Base-by-base conservation (phyloP, 2,329 filamentous ascomycete genomes). In the Beauveria sp. region DNA sequence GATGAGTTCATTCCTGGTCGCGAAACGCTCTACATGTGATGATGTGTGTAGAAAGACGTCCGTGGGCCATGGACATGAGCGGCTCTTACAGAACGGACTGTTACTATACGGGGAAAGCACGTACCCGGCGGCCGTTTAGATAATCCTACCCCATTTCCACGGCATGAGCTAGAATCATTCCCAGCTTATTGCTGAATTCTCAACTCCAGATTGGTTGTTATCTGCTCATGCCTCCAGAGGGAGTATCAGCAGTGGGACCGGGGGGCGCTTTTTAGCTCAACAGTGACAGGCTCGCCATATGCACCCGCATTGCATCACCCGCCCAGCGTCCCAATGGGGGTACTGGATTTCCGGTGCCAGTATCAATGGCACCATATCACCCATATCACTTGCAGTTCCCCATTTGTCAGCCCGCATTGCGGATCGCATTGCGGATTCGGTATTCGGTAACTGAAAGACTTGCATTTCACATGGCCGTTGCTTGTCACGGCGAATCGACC, bases 251-350 rank as follows among this genome's bases (percentile, higher is more conserved):
- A 22, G 48, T 52, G 56, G 48, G 20, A 30, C 48, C 56, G 4
- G 22, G 9, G 30, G 34, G 48, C n/a, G 22, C 10, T 8, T 48
- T 48, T 53, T 52, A 40, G 47, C 47, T 53, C 41, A 52, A 16
- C 4, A 22, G 44, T 20, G 51, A 50, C 12, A 44, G 26, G 43
- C 52, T 61, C 52, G 59, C 44, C 59, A 61, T 61, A 28, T 55
- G 51, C 52, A 51, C 30, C 52, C 34, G 51, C 59, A 61, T 55
- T 55, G 59, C 59, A 61, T 61, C 59, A 55, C 51, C 51, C 30
- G 20, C 10, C 40, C 22, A 28, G 24, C 55, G 5, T 37, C 24
- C 24, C 47, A 30, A 44, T 20, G 3, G 16, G 16, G 55, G 46
- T 7, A 16, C 18, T 22, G 34, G 34, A 50, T 41, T 48, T 16